Evolutionary conservation across 257 asterid species (phyloP).

Genomic region (Asclepias syriaca): DNA sequence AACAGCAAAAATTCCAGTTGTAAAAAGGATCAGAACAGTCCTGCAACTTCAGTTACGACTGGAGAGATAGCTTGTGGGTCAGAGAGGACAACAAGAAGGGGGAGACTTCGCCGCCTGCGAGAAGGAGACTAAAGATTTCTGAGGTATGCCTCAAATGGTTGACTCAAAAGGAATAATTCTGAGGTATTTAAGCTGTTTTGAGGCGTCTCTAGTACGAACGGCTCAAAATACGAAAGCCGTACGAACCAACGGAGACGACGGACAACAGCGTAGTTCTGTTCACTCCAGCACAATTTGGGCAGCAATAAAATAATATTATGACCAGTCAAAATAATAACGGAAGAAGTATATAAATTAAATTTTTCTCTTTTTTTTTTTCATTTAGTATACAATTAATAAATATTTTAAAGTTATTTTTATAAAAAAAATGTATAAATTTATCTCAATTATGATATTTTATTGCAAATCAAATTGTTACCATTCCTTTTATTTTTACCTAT

Average conservation of each 20-base stretch:
- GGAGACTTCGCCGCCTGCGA: background rate
- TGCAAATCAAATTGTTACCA: no score
- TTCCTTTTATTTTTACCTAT: no score
- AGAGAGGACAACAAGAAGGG: background rate
- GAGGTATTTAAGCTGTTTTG: background rate
- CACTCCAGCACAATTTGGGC: no score
- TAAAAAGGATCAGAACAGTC: background rate
- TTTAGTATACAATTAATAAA: no score
- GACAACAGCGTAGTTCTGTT: no score
- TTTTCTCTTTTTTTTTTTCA: no score
- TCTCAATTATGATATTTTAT: no score
- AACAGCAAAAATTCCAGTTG: background rate
- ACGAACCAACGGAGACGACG: background rate
- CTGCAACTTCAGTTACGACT: constrained; percentile 1
- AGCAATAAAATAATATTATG: no score
- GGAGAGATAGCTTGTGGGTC: background rate
- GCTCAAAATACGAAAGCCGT: background rate
- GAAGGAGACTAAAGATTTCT: background rate
- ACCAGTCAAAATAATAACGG: no score
- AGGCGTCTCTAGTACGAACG: background rate
- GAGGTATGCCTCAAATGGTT: background rate
- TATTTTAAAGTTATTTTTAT: no score
- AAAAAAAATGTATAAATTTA: no score
- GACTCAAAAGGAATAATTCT: background rate
- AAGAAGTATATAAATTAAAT: no score